Conservation (phyloP, 768 basidiomycete species). For the Cystoderma amianthinum region DNA sequence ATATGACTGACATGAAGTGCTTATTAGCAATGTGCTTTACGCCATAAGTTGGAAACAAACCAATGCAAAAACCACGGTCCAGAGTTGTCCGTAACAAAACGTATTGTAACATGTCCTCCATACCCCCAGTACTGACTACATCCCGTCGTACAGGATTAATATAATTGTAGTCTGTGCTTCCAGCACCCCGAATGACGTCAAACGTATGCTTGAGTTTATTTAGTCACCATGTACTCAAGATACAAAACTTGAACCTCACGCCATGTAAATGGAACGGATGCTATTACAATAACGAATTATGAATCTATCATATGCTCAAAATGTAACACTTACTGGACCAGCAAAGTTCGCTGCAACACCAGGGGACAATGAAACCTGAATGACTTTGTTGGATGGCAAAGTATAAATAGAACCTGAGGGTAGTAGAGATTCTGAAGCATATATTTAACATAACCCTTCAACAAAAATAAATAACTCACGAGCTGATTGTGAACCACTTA, state of each 20-base stretch:
- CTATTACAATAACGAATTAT: too few species aligned
- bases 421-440: slow-evolving; percentile 17
- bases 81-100: slow-evolving; percentile 63
- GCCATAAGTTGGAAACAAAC: too few species aligned
- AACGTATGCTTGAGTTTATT: too few species aligned
- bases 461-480: too few species aligned
- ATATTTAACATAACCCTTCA: too few species aligned
- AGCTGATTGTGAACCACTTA: too few species aligned
- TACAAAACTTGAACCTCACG: slow-evolving; percentile 6
- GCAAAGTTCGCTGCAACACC: too few species aligned
- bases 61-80: slow-evolving; percentile 54
- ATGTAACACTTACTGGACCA: too few species aligned
- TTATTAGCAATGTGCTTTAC: too few species aligned
- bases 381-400: slow-evolving; percentile 32
- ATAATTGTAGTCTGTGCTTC: slow-evolving; percentile 31
- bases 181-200: slow-evolving; percentile 34
- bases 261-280: slow-evolving; percentile 14
- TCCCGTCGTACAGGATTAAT: slow-evolving; percentile 53
- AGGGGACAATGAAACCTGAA: slow-evolving; percentile 38
- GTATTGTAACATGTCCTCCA: slow-evolving; percentile 42
- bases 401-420: slow-evolving; percentile 33
- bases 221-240: slow-evolving; percentile 1
- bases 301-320: too few species aligned
- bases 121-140: slow-evolving; percentile 36
- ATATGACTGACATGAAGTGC: slow-evolving; percentile 28